These are phyloP conservation scores for Trametes maxima DNA, from an alignment of 768 basidiomycete genomes.

Conservation along the genomic window DNA sequence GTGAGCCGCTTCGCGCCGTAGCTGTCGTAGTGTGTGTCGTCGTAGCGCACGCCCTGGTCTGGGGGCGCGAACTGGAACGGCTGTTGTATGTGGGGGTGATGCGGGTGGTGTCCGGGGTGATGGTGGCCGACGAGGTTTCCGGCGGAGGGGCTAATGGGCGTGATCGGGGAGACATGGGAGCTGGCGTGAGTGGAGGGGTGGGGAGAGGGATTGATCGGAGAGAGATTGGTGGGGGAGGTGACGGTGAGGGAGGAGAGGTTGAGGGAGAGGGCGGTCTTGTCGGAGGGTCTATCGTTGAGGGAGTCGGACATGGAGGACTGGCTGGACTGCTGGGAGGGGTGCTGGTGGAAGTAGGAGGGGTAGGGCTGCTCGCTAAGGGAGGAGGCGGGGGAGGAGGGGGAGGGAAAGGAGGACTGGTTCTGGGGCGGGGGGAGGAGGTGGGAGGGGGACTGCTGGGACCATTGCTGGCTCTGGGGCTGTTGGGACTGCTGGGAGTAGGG, in stretches of 20 bases:
- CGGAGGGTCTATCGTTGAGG: constrained; percentile 28
- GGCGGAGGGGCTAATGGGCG: constrained; percentile 62
- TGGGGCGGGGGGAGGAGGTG: constrained; percentile 35
- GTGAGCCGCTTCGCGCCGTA: constrained; percentile 41
- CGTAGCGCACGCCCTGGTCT: constrained; percentile 35
- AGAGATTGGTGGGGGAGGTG: constrained; percentile 64
- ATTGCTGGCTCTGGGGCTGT: constrained; percentile 28
- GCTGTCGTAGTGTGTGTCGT: constrained; percentile 35
- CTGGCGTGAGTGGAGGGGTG: constrained; percentile 36
- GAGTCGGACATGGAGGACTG: constrained; percentile 29
- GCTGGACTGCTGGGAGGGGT: constrained; percentile 25
- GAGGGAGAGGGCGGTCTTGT: constrained; percentile 48
- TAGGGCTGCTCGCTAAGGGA: constrained; percentile 37
- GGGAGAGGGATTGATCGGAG: constrained; percentile 57
- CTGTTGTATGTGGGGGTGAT: constrained; percentile 28
- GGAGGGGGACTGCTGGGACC: constrained; percentile 32
- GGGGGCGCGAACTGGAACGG: constrained; percentile 57
- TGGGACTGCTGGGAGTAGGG: constrained; percentile 37
- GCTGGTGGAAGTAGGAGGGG: constrained; percentile 29
- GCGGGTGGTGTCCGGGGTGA: constrained; percentile 39
- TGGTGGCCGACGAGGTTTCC: constrained; percentile 43
- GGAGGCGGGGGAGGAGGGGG: constrained; percentile 37
- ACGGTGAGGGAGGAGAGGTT: constrained; percentile 71
- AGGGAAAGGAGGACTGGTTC: constrained; percentile 35
- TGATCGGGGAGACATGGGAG: constrained; percentile 45